A percentile compares a stretch with the other conserved stretches of the same genome.
Evolutionary conservation across 202 grass and related monocot genomes (phyloP).

Genomic region (Miscanthus sacchariflorus): DNA sequence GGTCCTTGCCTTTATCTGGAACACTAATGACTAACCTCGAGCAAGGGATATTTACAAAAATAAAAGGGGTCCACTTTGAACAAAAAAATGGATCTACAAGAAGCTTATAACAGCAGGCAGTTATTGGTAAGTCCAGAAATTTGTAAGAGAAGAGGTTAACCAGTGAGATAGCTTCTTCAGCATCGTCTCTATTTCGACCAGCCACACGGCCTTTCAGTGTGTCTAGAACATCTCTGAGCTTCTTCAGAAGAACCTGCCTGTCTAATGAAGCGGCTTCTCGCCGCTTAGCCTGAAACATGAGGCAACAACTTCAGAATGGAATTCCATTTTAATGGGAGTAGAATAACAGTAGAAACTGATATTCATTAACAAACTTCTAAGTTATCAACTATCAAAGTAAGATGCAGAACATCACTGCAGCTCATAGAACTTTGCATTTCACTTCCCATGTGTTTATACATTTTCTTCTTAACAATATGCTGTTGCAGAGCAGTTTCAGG

Average conservation of each 20-base stretch:
- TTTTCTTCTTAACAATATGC: constrained; percentile 15
- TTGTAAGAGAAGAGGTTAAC: constrained; percentile 54
- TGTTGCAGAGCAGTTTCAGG: constrained; percentile 16
- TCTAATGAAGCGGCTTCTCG: constrained; percentile 93
- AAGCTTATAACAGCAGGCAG: constrained; percentile 24
- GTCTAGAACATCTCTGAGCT: constrained; percentile 92
- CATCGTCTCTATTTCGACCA: constrained; percentile 94
- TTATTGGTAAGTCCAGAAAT: constrained; percentile 18
- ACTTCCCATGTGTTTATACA: constrained; percentile 19
- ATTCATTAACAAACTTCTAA: constrained; percentile 18
- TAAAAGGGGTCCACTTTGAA: neutral
- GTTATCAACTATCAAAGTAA: constrained; percentile 10
- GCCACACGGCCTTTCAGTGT: constrained; percentile 89
- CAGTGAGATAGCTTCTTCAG: constrained; percentile 98
- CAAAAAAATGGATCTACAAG: neutral
- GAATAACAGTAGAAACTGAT: constrained; percentile 27
- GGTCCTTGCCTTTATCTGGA: neutral
- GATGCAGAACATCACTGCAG: neutral
- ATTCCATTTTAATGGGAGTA: neutral
- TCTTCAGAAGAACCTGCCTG: constrained; percentile 96
- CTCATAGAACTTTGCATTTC: neutral
- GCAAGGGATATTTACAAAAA: neutral
- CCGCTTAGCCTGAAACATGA: constrained; percentile 78
- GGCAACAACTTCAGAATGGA: constrained; percentile 38
- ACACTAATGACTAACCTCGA: neutral